phyloP scores from a whole-genome alignment of 306 rosid species.

The Malus fusca region DNA sequence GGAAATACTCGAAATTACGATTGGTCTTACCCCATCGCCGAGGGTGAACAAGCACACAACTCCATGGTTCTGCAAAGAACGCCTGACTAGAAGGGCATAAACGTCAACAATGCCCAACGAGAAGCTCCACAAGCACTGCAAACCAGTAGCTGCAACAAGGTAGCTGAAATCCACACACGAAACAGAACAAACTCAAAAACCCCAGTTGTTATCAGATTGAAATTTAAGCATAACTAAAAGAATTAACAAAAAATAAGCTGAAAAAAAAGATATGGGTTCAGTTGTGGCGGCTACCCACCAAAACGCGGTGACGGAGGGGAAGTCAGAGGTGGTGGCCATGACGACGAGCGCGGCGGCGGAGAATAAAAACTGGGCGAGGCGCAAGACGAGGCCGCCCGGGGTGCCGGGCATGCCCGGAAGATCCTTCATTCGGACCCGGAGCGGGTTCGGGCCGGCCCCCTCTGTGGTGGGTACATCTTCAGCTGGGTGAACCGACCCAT shows the following conservation, averaged over 20 bases:
- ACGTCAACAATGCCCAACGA: constrained; percentile 59
- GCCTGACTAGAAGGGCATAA: constrained; percentile 73
- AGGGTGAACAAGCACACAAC: constrained; percentile 58
- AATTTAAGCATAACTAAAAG: neutral
- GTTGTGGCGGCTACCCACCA: constrained; percentile 29
- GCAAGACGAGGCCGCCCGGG: constrained; percentile 57
- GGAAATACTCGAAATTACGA: neutral
- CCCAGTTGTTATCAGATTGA: neutral
- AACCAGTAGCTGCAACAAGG: constrained; percentile 77
- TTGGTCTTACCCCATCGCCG: constrained; percentile 84
- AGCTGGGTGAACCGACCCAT: constrained; percentile 79
- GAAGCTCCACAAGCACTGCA: constrained; percentile 73
- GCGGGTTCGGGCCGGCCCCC: constrained; percentile 35
- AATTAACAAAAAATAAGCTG: neutral
- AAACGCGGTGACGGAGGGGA: constrained; percentile 88
- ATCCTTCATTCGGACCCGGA: constrained; percentile 74
- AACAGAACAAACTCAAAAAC: constrained; percentile 2
- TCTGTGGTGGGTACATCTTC: constrained; percentile 51
- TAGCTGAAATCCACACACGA: constrained; percentile 41
- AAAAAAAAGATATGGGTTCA: neutral
- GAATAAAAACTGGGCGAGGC: constrained; percentile 55
- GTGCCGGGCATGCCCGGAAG: constrained; percentile 95
- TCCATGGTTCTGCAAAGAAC: constrained; percentile 59
- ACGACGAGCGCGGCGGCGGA: constrained; percentile 62
- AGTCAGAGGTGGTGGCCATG: constrained; percentile 78